Percentiles rank a stretch among this genome's conserved stretches.
Conservation (phyloP, 2,329 filamentous ascomycete species). For the Alternaria conjuncta region DNA sequence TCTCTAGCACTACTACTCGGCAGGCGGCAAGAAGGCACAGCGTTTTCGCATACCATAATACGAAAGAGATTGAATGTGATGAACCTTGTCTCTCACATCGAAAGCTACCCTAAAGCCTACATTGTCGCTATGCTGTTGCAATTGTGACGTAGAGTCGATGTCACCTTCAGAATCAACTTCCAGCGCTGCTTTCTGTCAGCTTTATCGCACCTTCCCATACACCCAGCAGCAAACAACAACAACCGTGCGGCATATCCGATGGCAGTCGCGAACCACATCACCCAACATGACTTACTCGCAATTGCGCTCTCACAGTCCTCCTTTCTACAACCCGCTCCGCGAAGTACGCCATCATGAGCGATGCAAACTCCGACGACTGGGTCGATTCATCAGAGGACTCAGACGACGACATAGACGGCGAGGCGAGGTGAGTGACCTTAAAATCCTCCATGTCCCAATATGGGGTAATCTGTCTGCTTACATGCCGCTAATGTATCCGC, state of each 20-base stretch:
- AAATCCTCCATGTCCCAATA: background rate
- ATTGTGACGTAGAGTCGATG: background rate
- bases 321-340: background rate
- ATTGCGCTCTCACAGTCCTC: background rate
- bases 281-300: background rate
- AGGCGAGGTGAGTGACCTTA: background rate
- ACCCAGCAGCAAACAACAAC: background rate
- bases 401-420: background rate
- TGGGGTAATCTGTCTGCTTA: background rate
- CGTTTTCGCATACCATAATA: too few species aligned
- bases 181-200: background rate
- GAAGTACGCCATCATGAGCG: background rate
- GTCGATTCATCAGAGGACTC: background rate
- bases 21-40: too few species aligned
- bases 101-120: too few species aligned
- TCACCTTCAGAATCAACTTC: background rate
- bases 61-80: too few species aligned
- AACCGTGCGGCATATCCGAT: background rate
- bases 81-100: too few species aligned
- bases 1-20: too few species aligned
- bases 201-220: background rate
- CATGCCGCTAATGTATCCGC: background rate
- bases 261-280: background rate
- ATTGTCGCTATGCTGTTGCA: background rate
- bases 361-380: conserved; percentile 3